Evolutionary conservation across 108 stramenopile species (phyloP), one percentile per base, ranked within the genome.

Genomic region (Pseudonitzschia multistriata): DNA sequence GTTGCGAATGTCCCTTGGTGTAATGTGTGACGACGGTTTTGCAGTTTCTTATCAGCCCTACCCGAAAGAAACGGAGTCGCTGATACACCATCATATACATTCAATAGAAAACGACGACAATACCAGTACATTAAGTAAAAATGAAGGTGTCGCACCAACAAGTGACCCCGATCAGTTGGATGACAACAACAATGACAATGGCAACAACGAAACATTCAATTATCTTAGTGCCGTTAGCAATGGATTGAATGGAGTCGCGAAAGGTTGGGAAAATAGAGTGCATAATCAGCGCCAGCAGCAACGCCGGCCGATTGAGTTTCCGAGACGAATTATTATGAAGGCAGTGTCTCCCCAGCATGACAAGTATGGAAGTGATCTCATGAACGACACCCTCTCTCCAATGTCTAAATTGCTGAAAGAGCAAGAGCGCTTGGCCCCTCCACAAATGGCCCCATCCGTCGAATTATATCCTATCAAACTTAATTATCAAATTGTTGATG

Each of bases 381-480:
- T 70, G 62, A 53, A 70, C n/a, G 66, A 62, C n/a, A 52, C 60
- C 21, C 28, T 77, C 17, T 71, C 53, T 42, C 71, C 73, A 10
- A 78, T 85, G 74, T 77, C 74, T 65, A 79, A 83, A 67, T 56
- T 79, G 42, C 57, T 85, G 29, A 68, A 74, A 48, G 77, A 79
- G 62, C 54, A 79, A 53, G 68, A 76, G 61, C 40, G 49, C 25
- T 22, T 54, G 49, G 42, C 66, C 35, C 31, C 65, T 7, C 71
- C 61, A 25, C 68, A 69, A 59, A 33, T 72, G 35, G 56, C 70
- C 11, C 78, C 81, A 19, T 40, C 60, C 25, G 88, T 89, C 1
- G 91, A 92, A 70, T 60, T 87, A 2, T 83, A 87, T 74, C 91
- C 91, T 10, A 72, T 87, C 25, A 86, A 86, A 64, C 74, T 89